Conservation (phyloP, 2,329 filamentous ascomycete species). For the Gnomoniopsis sp. region DNA sequence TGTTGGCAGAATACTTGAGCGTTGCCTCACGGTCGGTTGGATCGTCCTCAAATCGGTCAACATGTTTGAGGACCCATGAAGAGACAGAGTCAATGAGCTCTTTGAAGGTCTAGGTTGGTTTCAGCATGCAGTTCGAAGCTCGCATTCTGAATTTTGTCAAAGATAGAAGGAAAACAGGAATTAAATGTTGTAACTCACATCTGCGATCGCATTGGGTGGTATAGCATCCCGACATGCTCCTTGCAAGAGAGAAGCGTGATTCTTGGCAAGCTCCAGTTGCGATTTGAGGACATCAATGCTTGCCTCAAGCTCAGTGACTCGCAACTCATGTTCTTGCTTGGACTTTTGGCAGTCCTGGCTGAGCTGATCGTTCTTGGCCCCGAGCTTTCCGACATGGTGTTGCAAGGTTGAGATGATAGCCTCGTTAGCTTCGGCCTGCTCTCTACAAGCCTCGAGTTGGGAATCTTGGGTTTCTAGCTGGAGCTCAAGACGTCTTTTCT, state of each 20-base stretch:
- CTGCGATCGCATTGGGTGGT: not conserved
- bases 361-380: not conserved
- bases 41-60: not conserved
- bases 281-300: not conserved
- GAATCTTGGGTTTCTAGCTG: too few species aligned
- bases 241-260: not conserved
- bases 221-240: not conserved
- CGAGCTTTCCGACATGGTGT: too few species aligned
- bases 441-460: not conserved
- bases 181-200: not conserved
- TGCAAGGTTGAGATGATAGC: not conserved
- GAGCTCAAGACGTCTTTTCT: too few species aligned
- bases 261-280: not conserved
- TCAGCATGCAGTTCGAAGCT: not conserved
- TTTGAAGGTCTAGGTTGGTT: not conserved
- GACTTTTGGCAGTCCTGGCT: not conserved
- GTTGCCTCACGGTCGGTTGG: not conserved
- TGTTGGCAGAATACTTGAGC: not conserved
- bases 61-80: not conserved
- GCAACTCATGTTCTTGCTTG: too few species aligned
- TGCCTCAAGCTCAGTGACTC: too few species aligned
- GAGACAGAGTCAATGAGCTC: not conserved
- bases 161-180: too few species aligned
- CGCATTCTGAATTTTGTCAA: not conserved
- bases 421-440: not conserved